Percentiles rank a stretch among this genome's conserved stretches.
phyloP scores from a whole-genome alignment of 2,329 filamentous ascomycete genomes.

The Blastomyces emzantsi region DNA sequence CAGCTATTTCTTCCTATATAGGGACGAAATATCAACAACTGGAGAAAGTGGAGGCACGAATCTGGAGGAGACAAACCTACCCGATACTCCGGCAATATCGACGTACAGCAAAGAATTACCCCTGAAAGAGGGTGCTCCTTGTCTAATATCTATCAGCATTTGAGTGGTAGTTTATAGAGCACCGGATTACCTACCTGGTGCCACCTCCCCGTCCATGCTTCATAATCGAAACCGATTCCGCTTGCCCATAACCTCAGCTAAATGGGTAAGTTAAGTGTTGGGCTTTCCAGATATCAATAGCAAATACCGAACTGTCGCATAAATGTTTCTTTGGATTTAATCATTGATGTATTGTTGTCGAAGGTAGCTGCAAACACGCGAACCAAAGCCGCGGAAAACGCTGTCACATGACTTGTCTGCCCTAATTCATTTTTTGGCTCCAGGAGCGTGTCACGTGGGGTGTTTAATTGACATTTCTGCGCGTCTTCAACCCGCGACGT shows the following conservation, averaged over 20 bases:
- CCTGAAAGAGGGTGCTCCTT: conserved; percentile 57
- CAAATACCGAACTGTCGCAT: background rate
- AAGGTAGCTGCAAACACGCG: background rate
- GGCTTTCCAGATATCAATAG: background rate
- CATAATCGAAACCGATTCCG: conserved; percentile 24
- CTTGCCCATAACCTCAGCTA: background rate
- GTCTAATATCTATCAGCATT: conserved; percentile 34
- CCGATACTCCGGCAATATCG: conserved; percentile 67
- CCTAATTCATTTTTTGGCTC: background rate
- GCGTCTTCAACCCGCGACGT: conserved; percentile 2
- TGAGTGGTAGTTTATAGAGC: background rate
- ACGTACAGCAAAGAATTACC: conserved; percentile 79
- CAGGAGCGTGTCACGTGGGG: background rate
- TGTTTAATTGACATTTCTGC: background rate
- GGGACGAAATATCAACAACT: background rate
- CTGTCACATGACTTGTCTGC: background rate
- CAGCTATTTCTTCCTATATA: conserved; percentile 33
- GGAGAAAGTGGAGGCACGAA: conserved; percentile 9
- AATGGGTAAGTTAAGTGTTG: background rate
- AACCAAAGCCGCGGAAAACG: background rate
- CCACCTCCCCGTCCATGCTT: conserved; percentile 33
- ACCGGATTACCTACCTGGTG: conserved; percentile 25
- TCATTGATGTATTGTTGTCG: background rate
- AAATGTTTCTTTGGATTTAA: background rate
- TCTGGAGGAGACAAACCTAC: conserved; percentile 42